Evolutionary conservation across 805 yeast species (phyloP).

Genomic region (Wickerhamomyces bovis): DNA sequence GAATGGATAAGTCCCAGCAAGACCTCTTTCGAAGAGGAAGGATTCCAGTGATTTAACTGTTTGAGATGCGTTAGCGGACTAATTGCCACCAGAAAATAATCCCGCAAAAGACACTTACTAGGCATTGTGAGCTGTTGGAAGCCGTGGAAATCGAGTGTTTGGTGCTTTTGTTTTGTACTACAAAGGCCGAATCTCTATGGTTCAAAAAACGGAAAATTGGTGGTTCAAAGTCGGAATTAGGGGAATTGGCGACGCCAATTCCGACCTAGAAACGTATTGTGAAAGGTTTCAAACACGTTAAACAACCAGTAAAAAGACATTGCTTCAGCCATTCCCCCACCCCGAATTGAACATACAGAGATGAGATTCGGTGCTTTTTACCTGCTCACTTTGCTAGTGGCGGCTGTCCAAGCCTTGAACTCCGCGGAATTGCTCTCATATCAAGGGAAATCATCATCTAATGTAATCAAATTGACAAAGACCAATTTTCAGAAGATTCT

Average conservation of each 20-base stretch:
- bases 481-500: slow-evolving; percentile 50
- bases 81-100: not conserved
- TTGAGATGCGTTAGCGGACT: not conserved
- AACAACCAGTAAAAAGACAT: not conserved
- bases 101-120: not conserved
- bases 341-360: not conserved
- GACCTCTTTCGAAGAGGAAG: slow-evolving; percentile 59
- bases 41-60: slow-evolving; percentile 57
- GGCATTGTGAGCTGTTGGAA: not conserved
- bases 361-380: not conserved
- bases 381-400: slow-evolving; percentile 1
- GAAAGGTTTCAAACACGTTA: not conserved
- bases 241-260: not conserved
- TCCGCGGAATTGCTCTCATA: slow-evolving; percentile 21
- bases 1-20: slow-evolving; percentile 55
- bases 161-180: not conserved
- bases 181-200: not conserved
- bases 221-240: not conserved
- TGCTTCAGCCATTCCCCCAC: no score
- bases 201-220: not conserved
- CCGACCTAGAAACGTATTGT: not conserved
- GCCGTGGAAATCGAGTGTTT: not conserved
- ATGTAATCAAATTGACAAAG: slow-evolving; percentile 49
- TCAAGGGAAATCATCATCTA: slow-evolving; percentile 25
- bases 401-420: slow-evolving; percentile 11